Evolutionary conservation across 768 basidiomycete species (phyloP).

Genomic region (Sistotremastrum niveocremeum): DNA sequence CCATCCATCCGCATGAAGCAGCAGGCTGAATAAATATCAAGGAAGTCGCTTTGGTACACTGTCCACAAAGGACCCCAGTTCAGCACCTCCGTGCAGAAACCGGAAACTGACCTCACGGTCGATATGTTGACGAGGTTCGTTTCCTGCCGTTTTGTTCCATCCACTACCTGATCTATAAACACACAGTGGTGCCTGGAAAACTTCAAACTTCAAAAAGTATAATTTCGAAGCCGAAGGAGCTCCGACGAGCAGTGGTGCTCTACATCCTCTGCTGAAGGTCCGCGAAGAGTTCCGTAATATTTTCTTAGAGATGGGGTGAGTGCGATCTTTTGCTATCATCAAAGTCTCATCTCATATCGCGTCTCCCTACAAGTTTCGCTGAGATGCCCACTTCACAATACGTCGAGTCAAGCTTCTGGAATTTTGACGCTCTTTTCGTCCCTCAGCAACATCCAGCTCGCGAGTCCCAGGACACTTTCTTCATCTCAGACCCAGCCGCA

Average conservation of each 20-base stretch:
- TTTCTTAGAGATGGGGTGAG: slow-evolving; percentile 98
- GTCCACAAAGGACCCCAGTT: slow-evolving; percentile 77
- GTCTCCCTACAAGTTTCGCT: slow-evolving; percentile 53
- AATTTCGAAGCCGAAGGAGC: slow-evolving; percentile 96
- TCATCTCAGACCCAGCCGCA: slow-evolving; percentile 71
- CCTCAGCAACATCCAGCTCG: slow-evolving; percentile 98
- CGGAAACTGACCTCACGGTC: slow-evolving; percentile 89
- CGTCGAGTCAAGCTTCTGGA: slow-evolving; percentile 99
- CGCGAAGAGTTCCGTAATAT: slow-evolving; percentile 95
- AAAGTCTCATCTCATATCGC: not conserved
- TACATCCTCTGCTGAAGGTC: slow-evolving; percentile 95
- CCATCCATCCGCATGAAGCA: too few relatives aligned
- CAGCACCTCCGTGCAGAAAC: slow-evolving; percentile 82
- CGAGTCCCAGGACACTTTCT: slow-evolving; percentile 97
- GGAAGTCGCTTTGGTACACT: slow-evolving; percentile 93
- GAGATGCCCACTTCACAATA: slow-evolving; percentile 97
- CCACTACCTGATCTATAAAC: slow-evolving; percentile 4
- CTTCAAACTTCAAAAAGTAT: slow-evolving; percentile 89
- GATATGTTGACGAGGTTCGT: slow-evolving; percentile 89
- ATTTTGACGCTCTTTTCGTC: slow-evolving; percentile 95
- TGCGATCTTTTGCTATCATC: slow-evolving; percentile 1
- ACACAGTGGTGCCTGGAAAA: slow-evolving; percentile 85
- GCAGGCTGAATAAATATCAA: slow-evolving; percentile 17
- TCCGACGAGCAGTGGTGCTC: slow-evolving; percentile 77
- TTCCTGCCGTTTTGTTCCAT: not conserved